phyloP scores from a whole-genome alignment of 2,329 filamentous ascomycete species.

The Penicillium psychrosexuale region DNA sequence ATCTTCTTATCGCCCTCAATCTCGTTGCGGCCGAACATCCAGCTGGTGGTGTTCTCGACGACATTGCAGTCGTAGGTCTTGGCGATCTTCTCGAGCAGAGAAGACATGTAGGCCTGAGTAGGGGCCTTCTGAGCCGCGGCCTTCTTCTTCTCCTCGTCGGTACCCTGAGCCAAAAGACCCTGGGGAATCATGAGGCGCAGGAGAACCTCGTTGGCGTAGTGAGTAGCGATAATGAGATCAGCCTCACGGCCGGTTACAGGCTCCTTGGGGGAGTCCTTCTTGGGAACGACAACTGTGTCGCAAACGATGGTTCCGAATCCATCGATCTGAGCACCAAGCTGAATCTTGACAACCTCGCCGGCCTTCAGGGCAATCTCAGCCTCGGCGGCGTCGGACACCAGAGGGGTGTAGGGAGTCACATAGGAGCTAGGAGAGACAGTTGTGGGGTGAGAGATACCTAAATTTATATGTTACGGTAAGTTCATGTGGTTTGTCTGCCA shows the following conservation, averaged over 20 bases:
- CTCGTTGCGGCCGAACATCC: slow-evolving; percentile 94
- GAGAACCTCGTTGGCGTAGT: slow-evolving; percentile 95
- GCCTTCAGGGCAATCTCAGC: slow-evolving; percentile 74
- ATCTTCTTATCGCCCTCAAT: slow-evolving; percentile 99
- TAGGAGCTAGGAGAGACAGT: slow-evolving; percentile 92
- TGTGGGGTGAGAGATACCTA: slow-evolving; percentile 87
- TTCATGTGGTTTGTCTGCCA: slow-evolving; percentile 5
- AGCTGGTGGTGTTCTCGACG: slow-evolving; percentile 97
- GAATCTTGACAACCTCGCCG: slow-evolving; percentile 90
- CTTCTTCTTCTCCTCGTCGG: slow-evolving; percentile 95
- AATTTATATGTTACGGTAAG: slow-evolving; percentile 17
- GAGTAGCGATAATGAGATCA: slow-evolving; percentile 82
- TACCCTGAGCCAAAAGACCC: slow-evolving; percentile 76
- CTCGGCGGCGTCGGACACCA: slow-evolving; percentile 82
- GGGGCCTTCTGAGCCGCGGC: slow-evolving; percentile 76
- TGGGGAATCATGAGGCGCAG: slow-evolving; percentile 87
- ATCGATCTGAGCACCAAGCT: slow-evolving; percentile 98
- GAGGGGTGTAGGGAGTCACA: slow-evolving; percentile 93
- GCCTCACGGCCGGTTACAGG: slow-evolving; percentile 73
- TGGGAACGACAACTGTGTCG: slow-evolving; percentile 76
- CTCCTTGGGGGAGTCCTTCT: slow-evolving; percentile 59
- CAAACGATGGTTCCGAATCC: slow-evolving; percentile 96
- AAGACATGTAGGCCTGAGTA: slow-evolving; percentile 81
- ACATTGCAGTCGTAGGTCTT: slow-evolving; percentile 88
- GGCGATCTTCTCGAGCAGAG: slow-evolving; percentile 83